phyloP scores from a whole-genome alignment of 805 yeast genomes.

The Komagataella pastoris region DNA sequence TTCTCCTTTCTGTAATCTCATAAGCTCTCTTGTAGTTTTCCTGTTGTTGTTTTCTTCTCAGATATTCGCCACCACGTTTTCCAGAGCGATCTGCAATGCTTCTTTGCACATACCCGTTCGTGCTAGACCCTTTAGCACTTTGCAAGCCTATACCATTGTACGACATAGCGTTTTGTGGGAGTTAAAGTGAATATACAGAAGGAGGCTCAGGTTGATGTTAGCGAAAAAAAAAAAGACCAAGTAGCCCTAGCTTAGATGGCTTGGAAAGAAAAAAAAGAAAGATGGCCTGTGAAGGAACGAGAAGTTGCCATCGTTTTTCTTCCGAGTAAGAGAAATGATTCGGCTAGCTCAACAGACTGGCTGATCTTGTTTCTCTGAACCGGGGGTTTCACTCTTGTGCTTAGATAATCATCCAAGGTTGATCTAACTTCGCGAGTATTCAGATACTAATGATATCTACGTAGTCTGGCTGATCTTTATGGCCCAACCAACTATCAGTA shows the following conservation, averaged over 20 bases:
- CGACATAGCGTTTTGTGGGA: constrained; percentile 23
- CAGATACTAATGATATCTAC: background rate
- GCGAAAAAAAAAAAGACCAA: background rate
- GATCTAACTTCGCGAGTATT: background rate
- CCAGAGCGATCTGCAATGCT: constrained; percentile 17
- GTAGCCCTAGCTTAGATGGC: too few species aligned
- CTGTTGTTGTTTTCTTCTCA: constrained; percentile 19
- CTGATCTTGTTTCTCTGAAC: too few species aligned
- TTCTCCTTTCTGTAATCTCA: constrained; percentile 2
- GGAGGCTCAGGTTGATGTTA: background rate
- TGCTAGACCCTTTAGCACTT: constrained; percentile 47
- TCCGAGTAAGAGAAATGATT: background rate
- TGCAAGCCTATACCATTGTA: constrained; percentile 45
- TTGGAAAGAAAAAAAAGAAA: too few species aligned
- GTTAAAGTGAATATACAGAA: background rate
- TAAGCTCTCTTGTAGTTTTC: constrained; percentile 9
- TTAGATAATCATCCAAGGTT: background rate
- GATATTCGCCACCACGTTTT: constrained; percentile 21
- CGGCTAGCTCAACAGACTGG: too few species aligned
- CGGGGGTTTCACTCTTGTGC: background rate
- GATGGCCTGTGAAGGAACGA: background rate
- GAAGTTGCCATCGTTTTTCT: too few species aligned
- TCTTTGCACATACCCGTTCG: constrained; percentile 47
- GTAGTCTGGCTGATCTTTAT: background rate
- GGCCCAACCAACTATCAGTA: constrained; percentile 4